Evolutionary conservation across 768 basidiomycete species (phyloP).

Genomic region (Cystofilobasidium bisporidii): DNA sequence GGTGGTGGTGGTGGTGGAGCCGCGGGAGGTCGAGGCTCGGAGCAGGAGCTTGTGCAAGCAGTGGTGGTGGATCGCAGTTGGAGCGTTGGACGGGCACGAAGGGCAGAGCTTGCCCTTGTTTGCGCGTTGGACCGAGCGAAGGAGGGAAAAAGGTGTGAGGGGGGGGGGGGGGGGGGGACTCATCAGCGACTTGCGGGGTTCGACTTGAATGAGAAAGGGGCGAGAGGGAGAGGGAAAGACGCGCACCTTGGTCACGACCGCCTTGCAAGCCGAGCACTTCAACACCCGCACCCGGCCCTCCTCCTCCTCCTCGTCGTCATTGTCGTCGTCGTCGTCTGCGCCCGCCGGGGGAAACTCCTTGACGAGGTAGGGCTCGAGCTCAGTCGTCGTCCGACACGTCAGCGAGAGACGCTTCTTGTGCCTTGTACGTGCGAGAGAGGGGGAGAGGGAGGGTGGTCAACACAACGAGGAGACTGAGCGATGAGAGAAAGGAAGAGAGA

Average conservation of each 20-base stretch:
- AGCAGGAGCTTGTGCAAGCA: slow-evolving; percentile 4
- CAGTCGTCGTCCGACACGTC: slow-evolving; percentile 53
- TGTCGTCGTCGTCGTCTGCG: neutral
- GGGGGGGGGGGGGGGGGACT: no score
- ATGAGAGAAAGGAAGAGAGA: no score
- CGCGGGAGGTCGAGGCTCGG: neutral
- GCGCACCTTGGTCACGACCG: slow-evolving; percentile 1
- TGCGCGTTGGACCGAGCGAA: neutral
- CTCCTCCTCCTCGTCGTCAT: neutral
- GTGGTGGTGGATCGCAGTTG: slow-evolving; percentile 3
- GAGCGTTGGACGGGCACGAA: neutral
- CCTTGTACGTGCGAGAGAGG: slow-evolving; percentile 47
- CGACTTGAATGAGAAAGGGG: neutral
- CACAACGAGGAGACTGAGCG: no score
- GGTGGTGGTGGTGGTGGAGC: no score
- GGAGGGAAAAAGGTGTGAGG: no score
- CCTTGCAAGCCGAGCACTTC: neutral
- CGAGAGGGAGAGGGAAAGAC: no score
- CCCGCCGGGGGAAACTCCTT: slow-evolving; percentile 61
- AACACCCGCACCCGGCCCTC: neutral
- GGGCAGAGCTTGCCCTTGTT: slow-evolving; percentile 4
- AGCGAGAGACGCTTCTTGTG: slow-evolving; percentile 62
- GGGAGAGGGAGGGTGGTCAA: no score
- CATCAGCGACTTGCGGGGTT: no score
- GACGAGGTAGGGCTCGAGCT: slow-evolving; percentile 64